Conservation (phyloP, 345 rosid genomes). For the Sonneratia caseolaris region DNA sequence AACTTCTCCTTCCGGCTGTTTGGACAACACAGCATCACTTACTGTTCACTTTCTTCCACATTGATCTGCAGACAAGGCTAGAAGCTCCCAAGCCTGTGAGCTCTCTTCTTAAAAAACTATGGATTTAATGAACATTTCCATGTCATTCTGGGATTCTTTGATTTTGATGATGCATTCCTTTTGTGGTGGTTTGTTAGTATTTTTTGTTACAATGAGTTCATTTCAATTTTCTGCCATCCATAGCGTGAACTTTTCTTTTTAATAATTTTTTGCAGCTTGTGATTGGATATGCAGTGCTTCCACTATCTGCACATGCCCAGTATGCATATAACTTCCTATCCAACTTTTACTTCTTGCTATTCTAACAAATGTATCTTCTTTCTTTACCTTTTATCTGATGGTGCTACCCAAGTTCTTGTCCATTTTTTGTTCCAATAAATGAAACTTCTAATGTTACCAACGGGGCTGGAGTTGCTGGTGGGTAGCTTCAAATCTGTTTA, state of each 20-base stretch:
- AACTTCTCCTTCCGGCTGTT: constrained; percentile 74
- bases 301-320: constrained; percentile 84
- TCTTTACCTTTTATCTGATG: background rate
- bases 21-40: constrained; percentile 97
- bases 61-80: constrained; percentile 92
- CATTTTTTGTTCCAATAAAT: background rate
- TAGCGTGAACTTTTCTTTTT: background rate
- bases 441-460: background rate
- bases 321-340: constrained; percentile 32
- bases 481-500: background rate
- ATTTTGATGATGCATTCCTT: background rate
- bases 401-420: background rate
- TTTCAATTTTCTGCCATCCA: constrained; percentile 4
- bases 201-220: background rate
- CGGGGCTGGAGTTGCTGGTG: background rate
- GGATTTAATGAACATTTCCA: background rate
- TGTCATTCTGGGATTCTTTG: background rate
- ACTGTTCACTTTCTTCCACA: constrained; percentile 88
- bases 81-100: constrained; percentile 99
- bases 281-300: constrained; percentile 89
- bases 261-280: constrained; percentile 45
- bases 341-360: background rate
- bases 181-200: background rate
- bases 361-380: background rate
- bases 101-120: constrained; percentile 1